Percentiles rank a stretch among this genome's conserved stretches.
These are phyloP conservation scores for Elymus sibiricus DNA, from an alignment of 176 grass and related monocot species.

Conservation along the genomic window DNA sequence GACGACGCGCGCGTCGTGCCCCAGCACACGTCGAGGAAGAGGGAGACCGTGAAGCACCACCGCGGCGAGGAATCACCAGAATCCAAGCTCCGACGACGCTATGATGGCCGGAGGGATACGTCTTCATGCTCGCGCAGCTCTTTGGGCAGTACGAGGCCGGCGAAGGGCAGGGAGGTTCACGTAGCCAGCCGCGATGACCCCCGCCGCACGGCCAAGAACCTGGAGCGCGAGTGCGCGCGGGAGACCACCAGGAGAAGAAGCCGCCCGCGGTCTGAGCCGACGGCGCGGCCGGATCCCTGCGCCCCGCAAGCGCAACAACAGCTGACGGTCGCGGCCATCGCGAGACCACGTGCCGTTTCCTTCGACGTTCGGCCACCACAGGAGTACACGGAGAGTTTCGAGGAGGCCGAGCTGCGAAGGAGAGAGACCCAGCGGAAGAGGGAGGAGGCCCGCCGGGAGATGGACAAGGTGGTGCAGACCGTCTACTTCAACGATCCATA, in stretches of 20 bases:
- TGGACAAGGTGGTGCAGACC: constrained; percentile 13
- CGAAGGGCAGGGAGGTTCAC: neutral
- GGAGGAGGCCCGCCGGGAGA: constrained; percentile 10
- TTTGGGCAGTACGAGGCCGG: neutral
- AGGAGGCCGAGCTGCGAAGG: neutral
- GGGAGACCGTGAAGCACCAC: neutral
- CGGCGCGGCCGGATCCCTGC: neutral
- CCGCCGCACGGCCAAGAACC: neutral
- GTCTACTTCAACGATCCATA: constrained; percentile 19
- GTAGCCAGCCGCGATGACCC: neutral
- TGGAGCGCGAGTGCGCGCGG: neutral
- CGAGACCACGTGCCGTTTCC: neutral
- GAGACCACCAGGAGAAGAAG: neutral
- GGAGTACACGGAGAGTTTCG: neutral
- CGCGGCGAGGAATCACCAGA: neutral
- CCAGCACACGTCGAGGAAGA: constrained; percentile 3
- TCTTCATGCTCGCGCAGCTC: neutral
- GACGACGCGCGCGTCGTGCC: neutral
- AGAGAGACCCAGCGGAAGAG: neutral
- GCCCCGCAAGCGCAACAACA: neutral
- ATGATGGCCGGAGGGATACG: neutral
- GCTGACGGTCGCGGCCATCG: neutral
- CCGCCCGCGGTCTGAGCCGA: neutral
- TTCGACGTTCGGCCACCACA: neutral
- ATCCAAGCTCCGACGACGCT: neutral